Percentiles rank a stretch among this genome's conserved stretches.
These are phyloP conservation scores for Thelonectria rubi DNA, from an alignment of 2,329 filamentous ascomycete genomes.

Conservation along the genomic window DNA sequence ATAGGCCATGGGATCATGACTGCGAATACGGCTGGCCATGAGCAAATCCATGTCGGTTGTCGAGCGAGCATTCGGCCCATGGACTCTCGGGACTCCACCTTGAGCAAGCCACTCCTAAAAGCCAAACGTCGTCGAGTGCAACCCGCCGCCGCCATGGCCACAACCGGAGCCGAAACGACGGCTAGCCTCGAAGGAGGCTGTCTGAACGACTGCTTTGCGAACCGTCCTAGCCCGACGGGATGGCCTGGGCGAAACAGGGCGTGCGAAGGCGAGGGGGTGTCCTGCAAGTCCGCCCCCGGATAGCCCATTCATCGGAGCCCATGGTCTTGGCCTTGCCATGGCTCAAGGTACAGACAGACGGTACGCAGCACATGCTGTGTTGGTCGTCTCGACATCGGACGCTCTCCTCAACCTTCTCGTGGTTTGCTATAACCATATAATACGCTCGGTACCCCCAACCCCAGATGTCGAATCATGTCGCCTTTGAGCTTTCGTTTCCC, in stretches of 20 bases:
- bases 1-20: conserved; percentile 27
- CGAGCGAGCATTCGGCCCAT: conserved; percentile 28
- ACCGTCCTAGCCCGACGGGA: conserved; percentile 33
- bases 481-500: conserved; percentile 7
- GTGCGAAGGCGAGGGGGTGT: conserved; percentile 32
- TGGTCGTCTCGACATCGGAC: conserved; percentile 31
- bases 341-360: conserved; percentile 24
- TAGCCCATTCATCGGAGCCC: conserved; percentile 36
- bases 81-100: conserved; percentile 28
- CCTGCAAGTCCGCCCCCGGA: conserved; percentile 26
- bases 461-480: conserved; percentile 10
- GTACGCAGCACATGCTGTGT: conserved; percentile 31
- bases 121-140: conserved; percentile 37
- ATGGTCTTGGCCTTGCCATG: conserved; percentile 27
- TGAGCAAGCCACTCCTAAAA: conserved; percentile 39
- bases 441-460: conserved; percentile 38
- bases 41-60: conserved; percentile 25
- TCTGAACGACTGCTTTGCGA: conserved; percentile 37
- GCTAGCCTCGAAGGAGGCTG: conserved; percentile 39
- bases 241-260: conserved; percentile 30
- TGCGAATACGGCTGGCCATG: conserved; percentile 15
- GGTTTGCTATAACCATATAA: conserved; percentile 39
- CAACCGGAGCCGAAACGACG: conserved; percentile 41
- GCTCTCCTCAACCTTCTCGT: conserved; percentile 31
- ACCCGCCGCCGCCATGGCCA: conserved; percentile 26